phyloP scores from a whole-genome alignment of 108 stramenopile genomes.

The Fragilariopsis cylindrus region DNA sequence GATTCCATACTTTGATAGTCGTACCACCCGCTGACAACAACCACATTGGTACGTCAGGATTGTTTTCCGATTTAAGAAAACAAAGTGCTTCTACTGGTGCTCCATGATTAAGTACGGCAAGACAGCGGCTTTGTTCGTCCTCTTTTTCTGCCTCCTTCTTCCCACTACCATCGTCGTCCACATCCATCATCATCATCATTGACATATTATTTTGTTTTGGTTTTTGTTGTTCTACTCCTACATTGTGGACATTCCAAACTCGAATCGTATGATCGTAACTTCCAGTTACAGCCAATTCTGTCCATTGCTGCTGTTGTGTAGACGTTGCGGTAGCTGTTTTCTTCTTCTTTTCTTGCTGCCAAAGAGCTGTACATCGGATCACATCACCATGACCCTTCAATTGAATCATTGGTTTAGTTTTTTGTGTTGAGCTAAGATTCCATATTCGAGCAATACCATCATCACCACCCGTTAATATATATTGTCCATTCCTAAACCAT shows the following conservation, averaged over 20 bases:
- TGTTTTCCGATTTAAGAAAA: conserved; percentile 45
- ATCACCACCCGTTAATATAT: conserved; percentile 65
- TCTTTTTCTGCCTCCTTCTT: neutral
- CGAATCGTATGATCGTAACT: conserved; percentile 87
- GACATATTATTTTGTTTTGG: no score
- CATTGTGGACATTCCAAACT: conserved; percentile 66
- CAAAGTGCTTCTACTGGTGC: conserved; percentile 80
- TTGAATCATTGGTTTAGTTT: conserved; percentile 36
- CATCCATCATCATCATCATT: no score
- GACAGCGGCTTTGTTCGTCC: conserved; percentile 43
- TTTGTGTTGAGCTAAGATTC: conserved; percentile 46
- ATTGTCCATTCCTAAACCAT: conserved; percentile 77
- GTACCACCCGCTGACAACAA: conserved; percentile 80
- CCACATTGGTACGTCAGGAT: conserved; percentile 49
- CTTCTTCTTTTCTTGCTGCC: conserved; percentile 16
- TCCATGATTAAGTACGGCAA: conserved; percentile 72
- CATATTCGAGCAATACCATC: conserved; percentile 71
- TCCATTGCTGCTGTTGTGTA: conserved; percentile 21
- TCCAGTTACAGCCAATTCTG: conserved; percentile 64
- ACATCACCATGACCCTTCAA: conserved; percentile 84
- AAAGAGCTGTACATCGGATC: conserved; percentile 46
- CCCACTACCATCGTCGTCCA: neutral
- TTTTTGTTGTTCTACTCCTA: neutral
- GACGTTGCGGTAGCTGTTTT: conserved; percentile 4
- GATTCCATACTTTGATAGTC: conserved; percentile 83